Conservation (phyloP, 1,284 basidiomycete genomes). For the Apiotrichum gracile region DNA sequence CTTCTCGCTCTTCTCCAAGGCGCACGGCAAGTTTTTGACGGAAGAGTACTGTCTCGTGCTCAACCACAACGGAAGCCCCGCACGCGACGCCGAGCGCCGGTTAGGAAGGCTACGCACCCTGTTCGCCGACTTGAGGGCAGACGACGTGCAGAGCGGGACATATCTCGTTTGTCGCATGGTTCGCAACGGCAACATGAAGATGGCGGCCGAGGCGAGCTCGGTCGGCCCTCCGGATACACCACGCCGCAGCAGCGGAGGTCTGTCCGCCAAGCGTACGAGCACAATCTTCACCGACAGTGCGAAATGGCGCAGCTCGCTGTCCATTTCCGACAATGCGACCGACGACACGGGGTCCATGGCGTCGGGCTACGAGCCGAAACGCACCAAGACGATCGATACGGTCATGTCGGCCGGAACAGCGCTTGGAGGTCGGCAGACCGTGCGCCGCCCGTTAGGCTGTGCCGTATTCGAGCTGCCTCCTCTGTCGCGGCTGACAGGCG, state of each 20-base stretch:
- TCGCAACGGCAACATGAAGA: constrained; percentile 77
- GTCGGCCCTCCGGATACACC: constrained; percentile 29
- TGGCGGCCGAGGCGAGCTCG: constrained; percentile 56
- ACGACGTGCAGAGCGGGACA: constrained; percentile 76
- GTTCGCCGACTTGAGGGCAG: constrained; percentile 78
- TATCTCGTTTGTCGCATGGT: constrained; percentile 88
- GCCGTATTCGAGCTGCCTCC: constrained; percentile 82
- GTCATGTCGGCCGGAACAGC: constrained; percentile 5
- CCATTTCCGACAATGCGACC: constrained; percentile 28
- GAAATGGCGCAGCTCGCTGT: constrained; percentile 19
- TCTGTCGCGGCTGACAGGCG: constrained; percentile 53
- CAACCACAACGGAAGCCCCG: constrained; percentile 83
- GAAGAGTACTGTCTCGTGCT: constrained; percentile 89
- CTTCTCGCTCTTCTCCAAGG: constrained; percentile 86
- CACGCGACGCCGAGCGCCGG: constrained; percentile 57
- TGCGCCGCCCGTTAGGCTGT: constrained; percentile 86
- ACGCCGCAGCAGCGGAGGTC: neutral
- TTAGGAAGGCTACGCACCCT: constrained; percentile 65
- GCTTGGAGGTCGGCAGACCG: constrained; percentile 37
- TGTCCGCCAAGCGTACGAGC: constrained; percentile 9
- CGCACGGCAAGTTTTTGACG: constrained; percentile 75
- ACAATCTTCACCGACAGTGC: constrained; percentile 6
- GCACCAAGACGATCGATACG: constrained; percentile 29
- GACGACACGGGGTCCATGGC: constrained; percentile 43
- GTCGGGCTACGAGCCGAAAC: constrained; percentile 32